Evolutionary conservation across 139 green algal genomes (phyloP).

Genomic region (Haematococcus sp.): DNA sequence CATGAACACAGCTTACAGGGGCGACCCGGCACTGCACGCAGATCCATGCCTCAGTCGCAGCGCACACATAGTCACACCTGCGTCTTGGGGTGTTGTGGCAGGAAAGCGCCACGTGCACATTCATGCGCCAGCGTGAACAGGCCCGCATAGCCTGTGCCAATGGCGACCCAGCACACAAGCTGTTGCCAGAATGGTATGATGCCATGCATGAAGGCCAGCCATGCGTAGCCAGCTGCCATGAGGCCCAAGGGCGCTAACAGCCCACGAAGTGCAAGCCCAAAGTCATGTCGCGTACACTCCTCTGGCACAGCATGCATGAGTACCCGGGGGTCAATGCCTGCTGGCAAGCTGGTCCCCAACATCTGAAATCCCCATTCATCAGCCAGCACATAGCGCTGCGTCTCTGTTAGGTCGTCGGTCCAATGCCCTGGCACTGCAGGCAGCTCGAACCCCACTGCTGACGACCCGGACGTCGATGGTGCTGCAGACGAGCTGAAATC

Average conservation of each 20-base stretch:
- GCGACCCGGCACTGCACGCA: too few species aligned
- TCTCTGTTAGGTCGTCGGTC: slow-evolving; percentile 14
- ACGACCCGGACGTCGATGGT: too few species aligned
- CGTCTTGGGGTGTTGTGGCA: slow-evolving; percentile 16
- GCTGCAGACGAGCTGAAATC: too few species aligned
- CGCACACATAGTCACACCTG: too few species aligned
- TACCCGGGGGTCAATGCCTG: neutral
- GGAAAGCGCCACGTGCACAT: slow-evolving; percentile 34
- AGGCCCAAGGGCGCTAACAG: slow-evolving; percentile 22
- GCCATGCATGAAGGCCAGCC: slow-evolving; percentile 41
- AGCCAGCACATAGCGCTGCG: slow-evolving; percentile 25
- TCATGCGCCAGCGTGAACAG: slow-evolving; percentile 51
- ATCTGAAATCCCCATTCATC: slow-evolving; percentile 36
- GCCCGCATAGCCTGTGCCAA: slow-evolving; percentile 56
- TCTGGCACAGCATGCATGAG: slow-evolving; percentile 11
- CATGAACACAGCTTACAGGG: too few species aligned
- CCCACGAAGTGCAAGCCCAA: neutral
- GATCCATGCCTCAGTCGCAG: too few species aligned
- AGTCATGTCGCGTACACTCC: neutral
- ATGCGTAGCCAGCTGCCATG: slow-evolving; percentile 42
- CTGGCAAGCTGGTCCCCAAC: slow-evolving; percentile 25
- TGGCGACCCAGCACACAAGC: slow-evolving; percentile 18
- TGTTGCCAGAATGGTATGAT: slow-evolving; percentile 50
- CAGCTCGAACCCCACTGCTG: too few species aligned
- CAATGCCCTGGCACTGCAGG: neutral